Base-by-base conservation (phyloP, 352 stramenopile genomes). In the Phytophthora vignae region DNA sequence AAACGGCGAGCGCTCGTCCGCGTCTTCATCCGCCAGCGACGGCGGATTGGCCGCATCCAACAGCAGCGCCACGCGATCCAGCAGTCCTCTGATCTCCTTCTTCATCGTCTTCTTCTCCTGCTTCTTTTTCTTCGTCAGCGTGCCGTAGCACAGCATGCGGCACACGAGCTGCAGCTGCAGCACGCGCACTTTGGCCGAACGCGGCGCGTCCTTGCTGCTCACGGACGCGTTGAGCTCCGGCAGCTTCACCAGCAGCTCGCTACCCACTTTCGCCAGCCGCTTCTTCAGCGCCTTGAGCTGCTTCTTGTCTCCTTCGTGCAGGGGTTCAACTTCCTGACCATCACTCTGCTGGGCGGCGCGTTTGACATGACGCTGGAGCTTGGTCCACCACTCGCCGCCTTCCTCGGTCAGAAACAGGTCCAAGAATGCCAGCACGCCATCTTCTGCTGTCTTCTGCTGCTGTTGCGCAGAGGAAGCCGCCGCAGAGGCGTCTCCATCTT, bases 1-100 rank as follows among this genome's bases (percentile, higher is more conserved):
- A 65, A 96, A 96, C 11, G 86, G 86, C 25, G 90, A 92, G 12
- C 75, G 82, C 36, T 92, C 85, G 31, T 91, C 84, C 15, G 83
- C 83, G 52, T 91, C 84, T 19, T 84, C 84, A 21, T 90, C 88
- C 15, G 69, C 82, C 55, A 93, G 79, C 17, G 82, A 90, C 27
- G 81, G 73, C 21, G 85, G 85, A 29, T 89, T 94, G 0, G 82
- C 84, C 10, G 87, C 87, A 36, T 95, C 89, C 52, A 95, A 67
- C 17, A 93, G 70, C 66, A 96, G 69, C 15, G 89, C 89, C 17
- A 95, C 78, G 11, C 85, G 81, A n/a, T 94, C 88, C 66, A 95
- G 55, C 5, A 96, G 72, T 10, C 77, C 73, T 17, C 82, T 74
- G 25, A 94, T 80, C 72, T 96, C 87, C 31, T 84, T 93, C 69